A percentile compares a stretch with the other conserved stretches of the same genome.
Conservation (phyloP, 768 basidiomycete genomes). For the Trametes meyenii region DNA sequence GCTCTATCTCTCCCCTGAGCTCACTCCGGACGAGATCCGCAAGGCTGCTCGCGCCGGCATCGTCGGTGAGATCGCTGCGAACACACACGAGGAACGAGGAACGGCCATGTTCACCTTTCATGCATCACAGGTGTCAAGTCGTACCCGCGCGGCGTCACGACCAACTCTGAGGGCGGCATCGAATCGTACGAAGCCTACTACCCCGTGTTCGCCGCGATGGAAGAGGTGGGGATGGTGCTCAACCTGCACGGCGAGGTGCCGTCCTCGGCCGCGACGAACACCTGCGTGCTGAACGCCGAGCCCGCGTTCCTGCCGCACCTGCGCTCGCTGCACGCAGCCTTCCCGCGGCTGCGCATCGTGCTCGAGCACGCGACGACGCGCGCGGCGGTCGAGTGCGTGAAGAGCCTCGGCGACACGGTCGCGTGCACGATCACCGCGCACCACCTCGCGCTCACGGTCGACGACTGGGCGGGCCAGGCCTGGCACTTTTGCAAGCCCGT, state of each 20-base stretch:
- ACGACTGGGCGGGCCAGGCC: slow-evolving; percentile 95
- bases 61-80: slow-evolving; percentile 43
- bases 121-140: slow-evolving; percentile 76
- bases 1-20: slow-evolving; percentile 87
- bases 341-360: slow-evolving; percentile 91
- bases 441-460: slow-evolving; percentile 91
- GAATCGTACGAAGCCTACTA: slow-evolving; percentile 95
- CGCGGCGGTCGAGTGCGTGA: slow-evolving; percentile 86
- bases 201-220: slow-evolving; percentile 91
- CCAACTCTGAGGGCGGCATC: slow-evolving; percentile 94
- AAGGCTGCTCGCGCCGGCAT: slow-evolving; percentile 88
- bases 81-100: background rate
- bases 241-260: slow-evolving; percentile 98
- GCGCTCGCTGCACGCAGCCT: slow-evolving; percentile 73
- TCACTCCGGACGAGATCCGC: slow-evolving; percentile 88
- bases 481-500: slow-evolving; percentile 98
- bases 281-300: slow-evolving; percentile 93
- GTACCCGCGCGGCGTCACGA: slow-evolving; percentile 96
- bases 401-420: slow-evolving; percentile 76
- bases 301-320: slow-evolving; percentile 87
- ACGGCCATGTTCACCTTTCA: background rate
- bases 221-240: slow-evolving; percentile 90
- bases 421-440: slow-evolving; percentile 98
- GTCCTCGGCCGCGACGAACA: slow-evolving; percentile 79
- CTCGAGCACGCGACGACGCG: slow-evolving; percentile 96